Evolutionary conservation across 768 basidiomycete species (phyloP), one percentile per base, ranked within the genome.

Genomic region (Megacollybia marginata): DNA sequence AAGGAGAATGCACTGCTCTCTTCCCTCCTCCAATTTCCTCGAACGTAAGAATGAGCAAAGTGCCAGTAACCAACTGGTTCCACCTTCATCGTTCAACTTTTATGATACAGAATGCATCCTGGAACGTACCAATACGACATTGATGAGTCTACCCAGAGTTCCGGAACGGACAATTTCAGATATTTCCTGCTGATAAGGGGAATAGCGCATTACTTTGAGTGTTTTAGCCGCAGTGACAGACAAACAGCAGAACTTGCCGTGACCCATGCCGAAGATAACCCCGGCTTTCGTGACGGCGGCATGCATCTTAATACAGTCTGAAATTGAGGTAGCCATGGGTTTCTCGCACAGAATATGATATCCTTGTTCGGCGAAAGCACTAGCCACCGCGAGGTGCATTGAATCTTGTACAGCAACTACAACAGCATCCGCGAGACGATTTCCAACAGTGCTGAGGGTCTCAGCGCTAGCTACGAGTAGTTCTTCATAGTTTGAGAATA

Each of bases 311-410:
- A 93, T 61, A 52, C 91, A 88, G 54, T 88, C 88, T 48, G 75
- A 71, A 34, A 86, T 57, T 48, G 63, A 78, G 4, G 87, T 92
- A 1, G 90, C 88, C 85, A 94, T 89, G 0, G 92, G 92, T 62
- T 94, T 94, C 74, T 94, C 92, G 64, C 92, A 93, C 18, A 94
- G 73, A 49, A 94, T 88, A 57, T 92, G 83, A 59, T 93, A 93
- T 1, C 89, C 88, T 58, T 89, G 88, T 38, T 72, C 74, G 0
- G 83, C 83, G 66, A 91, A 92, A 0, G 83, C 87, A 9, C 78
- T 60, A 0, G 85, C 77, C 7, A 90, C 83, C 52, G 88, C 83
- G 20, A 74, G 69, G 58, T 94, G 92, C 76, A 89, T 75, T 35
- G 74, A 68, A 58, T 94, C 92, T 54, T 90, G 88, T 1, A 92